Evolutionary conservation across 352 stramenopile species (phyloP), one percentile per base, ranked within the genome.

Genomic region (Pythium insidiosum): DNA sequence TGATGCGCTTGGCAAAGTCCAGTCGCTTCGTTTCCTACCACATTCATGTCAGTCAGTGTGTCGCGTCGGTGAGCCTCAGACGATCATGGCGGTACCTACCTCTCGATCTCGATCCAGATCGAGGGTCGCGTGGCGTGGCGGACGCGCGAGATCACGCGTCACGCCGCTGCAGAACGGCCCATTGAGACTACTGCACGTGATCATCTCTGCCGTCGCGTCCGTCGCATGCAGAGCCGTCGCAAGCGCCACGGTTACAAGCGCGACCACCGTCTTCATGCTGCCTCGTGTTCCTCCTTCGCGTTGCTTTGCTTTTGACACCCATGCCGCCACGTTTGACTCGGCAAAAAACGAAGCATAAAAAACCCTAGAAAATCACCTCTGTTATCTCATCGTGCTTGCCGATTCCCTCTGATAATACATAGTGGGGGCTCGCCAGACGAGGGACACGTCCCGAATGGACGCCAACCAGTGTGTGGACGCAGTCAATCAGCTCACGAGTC

Each of bases 141-240:
- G 43, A 13, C 47, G 13, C 29, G 52, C 42, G 38, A 75, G 72
- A 25, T 57, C 56, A 19, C 40, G 31, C 3, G 47, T 57, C 0
- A 70, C 34, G 21, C 34, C 57, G 1, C 22, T 31, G 29, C 76
- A 89, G 30, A 71, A 89, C 19, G 76, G 76, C 12, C 76, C 76
- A n/a, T 77, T 87, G 10, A 81, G 56, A 26, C 73, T 87, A 49
- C 73, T 89, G 50, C 76, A 89, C 6, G 42, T 38, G 1, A 36
- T 19, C 25, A n/a, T n/a, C n/a, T n/a, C n/a, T n/a, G n/a, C n/a
- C n/a, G 24, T 26, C 28, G 20, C 33, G 5, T 6, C 37, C 10
- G 30, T 12, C 23, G 7, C 3, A 13, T 34, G 20, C 2, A 13
- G n/a, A 19, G n/a, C 18, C 25, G 25, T 16, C 11, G 21, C 34